Percentiles rank a stretch among this genome's conserved stretches.
These are phyloP conservation scores for Trypanosoma mega DNA, from an alignment of 208 protist species.

Conservation along the genomic window DNA sequence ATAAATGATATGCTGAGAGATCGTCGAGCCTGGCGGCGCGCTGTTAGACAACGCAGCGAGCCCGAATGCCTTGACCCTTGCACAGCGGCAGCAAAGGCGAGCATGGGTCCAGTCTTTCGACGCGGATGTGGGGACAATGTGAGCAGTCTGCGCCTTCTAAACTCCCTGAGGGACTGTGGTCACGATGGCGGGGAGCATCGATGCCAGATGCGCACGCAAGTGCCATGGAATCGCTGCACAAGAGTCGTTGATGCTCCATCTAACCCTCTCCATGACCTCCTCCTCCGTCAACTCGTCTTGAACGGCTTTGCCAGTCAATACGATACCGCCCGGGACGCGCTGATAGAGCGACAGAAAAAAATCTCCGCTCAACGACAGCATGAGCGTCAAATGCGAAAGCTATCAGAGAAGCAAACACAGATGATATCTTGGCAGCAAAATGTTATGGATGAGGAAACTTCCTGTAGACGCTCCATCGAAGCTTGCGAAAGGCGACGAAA, in stretches of 20 bases:
- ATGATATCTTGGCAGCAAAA: too few relatives aligned
- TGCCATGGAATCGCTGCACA: constrained; percentile 22
- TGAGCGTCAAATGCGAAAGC: background rate
- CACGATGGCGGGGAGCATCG: background rate
- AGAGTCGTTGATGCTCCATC: background rate
- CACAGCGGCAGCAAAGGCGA: constrained; percentile 9
- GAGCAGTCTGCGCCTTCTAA: constrained; percentile 13
- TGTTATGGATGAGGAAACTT: too few relatives aligned
- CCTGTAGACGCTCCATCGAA: too few relatives aligned
- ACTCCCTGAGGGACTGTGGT: constrained; percentile 3
- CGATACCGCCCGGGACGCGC: background rate
- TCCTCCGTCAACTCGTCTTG: constrained; percentile 9
- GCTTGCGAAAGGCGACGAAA: background rate
- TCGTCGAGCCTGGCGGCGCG: constrained; percentile 44
- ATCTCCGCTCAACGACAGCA: background rate
- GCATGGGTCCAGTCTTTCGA: constrained; percentile 46
- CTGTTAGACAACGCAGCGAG: constrained; percentile 24
- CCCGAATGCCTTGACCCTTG: constrained; percentile 10
- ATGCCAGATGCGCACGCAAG: background rate
- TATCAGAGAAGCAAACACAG: background rate
- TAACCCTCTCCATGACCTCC: constrained; percentile 14
- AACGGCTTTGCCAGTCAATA: constrained; percentile 18
- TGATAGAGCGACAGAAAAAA: constrained; percentile 8
- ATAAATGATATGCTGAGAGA: constrained; percentile 48
- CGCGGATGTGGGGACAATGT: constrained; percentile 46